These are phyloP conservation scores for Cyclostephanos tholiformis DNA, from an alignment of 108 stramenopile genomes.

Conservation along the genomic window DNA sequence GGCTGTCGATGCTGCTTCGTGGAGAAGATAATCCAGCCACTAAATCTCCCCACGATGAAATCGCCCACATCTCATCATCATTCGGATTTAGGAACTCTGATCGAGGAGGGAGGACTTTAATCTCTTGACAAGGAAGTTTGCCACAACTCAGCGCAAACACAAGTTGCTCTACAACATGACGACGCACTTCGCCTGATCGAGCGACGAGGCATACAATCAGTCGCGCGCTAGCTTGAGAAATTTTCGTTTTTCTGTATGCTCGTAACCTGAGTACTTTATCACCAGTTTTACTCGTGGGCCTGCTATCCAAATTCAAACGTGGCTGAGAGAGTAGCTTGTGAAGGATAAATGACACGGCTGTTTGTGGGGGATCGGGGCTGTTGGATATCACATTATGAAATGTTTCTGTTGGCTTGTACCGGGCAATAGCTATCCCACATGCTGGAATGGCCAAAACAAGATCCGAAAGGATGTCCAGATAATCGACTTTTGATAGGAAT, in stretches of 20 bases:
- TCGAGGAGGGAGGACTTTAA: background rate
- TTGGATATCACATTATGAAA: slow-evolving; percentile 74
- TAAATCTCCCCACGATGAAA: slow-evolving; percentile 54
- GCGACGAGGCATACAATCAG: slow-evolving; percentile 85
- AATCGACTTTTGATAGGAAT: slow-evolving; percentile 71
- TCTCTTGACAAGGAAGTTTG: slow-evolving; percentile 21
- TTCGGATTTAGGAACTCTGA: background rate
- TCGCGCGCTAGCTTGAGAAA: slow-evolving; percentile 71
- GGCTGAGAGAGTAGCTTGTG: slow-evolving; percentile 83
- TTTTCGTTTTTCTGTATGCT: slow-evolving; percentile 51
- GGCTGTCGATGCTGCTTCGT: slow-evolving; percentile 41
- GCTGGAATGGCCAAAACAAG: slow-evolving; percentile 89
- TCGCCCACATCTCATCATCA: slow-evolving; percentile 61
- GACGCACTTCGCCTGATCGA: slow-evolving; percentile 90
- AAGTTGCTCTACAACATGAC: slow-evolving; percentile 85
- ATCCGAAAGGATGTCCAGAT: slow-evolving; percentile 85
- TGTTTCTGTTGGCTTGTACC: slow-evolving; percentile 53
- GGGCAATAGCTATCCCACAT: slow-evolving; percentile 86
- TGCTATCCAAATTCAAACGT: slow-evolving; percentile 45
- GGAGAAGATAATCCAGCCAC: slow-evolving; percentile 85
- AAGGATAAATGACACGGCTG: slow-evolving; percentile 83
- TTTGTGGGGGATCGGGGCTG: slow-evolving; percentile 72
- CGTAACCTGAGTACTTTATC: slow-evolving; percentile 30
- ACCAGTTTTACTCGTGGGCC: slow-evolving; percentile 6
- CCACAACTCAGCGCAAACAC: slow-evolving; percentile 81